phyloP scores from a whole-genome alignment of 495 filamentous ascomycete genomes.

The Articulospora tetracladia region DNA sequence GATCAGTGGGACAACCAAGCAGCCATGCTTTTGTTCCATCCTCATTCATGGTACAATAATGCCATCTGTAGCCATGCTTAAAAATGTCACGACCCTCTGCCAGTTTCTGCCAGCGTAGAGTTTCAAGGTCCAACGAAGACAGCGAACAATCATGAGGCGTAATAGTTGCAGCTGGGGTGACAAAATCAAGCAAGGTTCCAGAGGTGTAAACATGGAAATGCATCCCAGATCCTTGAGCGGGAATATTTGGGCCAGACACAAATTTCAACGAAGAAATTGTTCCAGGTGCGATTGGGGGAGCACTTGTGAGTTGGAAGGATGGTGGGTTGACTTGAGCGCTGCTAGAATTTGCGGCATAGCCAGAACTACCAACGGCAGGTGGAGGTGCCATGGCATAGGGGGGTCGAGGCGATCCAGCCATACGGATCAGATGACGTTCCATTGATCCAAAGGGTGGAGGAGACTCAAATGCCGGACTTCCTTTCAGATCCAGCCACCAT shows the following conservation, averaged over 20 bases:
- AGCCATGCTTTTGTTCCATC: constrained; percentile 95
- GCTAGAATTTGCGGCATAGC: constrained; percentile 85
- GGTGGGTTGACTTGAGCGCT: constrained; percentile 76
- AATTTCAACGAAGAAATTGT: constrained; percentile 89
- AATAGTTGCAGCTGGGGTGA: constrained; percentile 86
- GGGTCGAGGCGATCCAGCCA: constrained; percentile 33
- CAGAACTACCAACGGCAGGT: constrained; percentile 54
- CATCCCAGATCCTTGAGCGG: constrained; percentile 79
- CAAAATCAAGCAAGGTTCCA: constrained; percentile 86
- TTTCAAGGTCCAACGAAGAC: constrained; percentile 79
- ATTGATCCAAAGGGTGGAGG: constrained; percentile 62
- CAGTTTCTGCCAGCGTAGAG: constrained; percentile 87
- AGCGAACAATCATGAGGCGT: constrained; percentile 80
- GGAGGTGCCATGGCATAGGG: constrained; percentile 27
- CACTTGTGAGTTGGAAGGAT: constrained; percentile 62
- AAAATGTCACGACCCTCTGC: constrained; percentile 94
- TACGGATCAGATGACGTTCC: constrained; percentile 42
- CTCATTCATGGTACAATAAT: constrained; percentile 92
- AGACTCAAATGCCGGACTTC: constrained; percentile 76
- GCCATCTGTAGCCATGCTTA: constrained; percentile 83
- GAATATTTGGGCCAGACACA: constrained; percentile 81
- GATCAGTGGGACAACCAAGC: constrained; percentile 81
- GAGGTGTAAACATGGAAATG: constrained; percentile 96
- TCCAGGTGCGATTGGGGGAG: constrained; percentile 69
- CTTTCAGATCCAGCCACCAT: constrained; percentile 95